Percentiles rank a stretch among this genome's conserved stretches.
These are phyloP conservation scores for Earliella scabrosa DNA, from an alignment of 1,284 basidiomycete genomes.

Conservation along the genomic window DNA sequence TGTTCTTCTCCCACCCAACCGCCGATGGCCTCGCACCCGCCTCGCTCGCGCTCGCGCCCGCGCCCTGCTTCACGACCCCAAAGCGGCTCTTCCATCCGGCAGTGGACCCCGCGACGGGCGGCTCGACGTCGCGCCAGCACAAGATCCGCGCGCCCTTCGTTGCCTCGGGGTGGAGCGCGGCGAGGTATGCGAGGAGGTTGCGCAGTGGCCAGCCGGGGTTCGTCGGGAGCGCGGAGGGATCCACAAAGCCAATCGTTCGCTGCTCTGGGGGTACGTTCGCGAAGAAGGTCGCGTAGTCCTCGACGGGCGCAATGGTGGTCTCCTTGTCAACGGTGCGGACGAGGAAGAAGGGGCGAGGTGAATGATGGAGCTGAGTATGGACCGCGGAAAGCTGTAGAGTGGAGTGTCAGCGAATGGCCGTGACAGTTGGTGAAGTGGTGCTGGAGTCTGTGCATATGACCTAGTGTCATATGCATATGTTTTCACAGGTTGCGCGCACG, in stretches of 20 bases:
- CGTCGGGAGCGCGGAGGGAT: conserved; percentile 80
- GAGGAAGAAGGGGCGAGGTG: conserved; percentile 62
- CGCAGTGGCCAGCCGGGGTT: conserved; percentile 96
- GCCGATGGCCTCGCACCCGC: conserved; percentile 50
- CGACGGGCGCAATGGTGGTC: conserved; percentile 53
- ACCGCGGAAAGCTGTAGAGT: conserved; percentile 51
- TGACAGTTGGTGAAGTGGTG: too few relatives aligned
- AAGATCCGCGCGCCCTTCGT: conserved; percentile 63
- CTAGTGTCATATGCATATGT: too few relatives aligned
- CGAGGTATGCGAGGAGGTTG: conserved; percentile 87
- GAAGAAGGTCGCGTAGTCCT: conserved; percentile 62
- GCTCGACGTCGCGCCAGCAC: conserved; percentile 73
- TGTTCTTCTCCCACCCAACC: conserved; percentile 96
- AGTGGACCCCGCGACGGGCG: conserved; percentile 37
- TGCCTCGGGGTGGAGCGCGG: conserved; percentile 51
- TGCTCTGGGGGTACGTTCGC: conserved; percentile 45
- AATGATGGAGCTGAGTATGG: conserved; percentile 48
- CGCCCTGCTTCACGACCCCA: conserved; percentile 50
- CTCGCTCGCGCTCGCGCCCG: conserved; percentile 10
- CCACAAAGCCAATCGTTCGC: conserved; percentile 79
- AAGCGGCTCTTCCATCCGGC: conserved; percentile 64
- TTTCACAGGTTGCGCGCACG: too few relatives aligned
- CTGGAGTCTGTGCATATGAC: too few relatives aligned
- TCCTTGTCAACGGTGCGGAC: conserved; percentile 42
- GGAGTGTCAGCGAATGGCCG: background rate